Conservation (phyloP, 2,329 filamentous ascomycete species). For the Pseudocercospora fuligena region DNA sequence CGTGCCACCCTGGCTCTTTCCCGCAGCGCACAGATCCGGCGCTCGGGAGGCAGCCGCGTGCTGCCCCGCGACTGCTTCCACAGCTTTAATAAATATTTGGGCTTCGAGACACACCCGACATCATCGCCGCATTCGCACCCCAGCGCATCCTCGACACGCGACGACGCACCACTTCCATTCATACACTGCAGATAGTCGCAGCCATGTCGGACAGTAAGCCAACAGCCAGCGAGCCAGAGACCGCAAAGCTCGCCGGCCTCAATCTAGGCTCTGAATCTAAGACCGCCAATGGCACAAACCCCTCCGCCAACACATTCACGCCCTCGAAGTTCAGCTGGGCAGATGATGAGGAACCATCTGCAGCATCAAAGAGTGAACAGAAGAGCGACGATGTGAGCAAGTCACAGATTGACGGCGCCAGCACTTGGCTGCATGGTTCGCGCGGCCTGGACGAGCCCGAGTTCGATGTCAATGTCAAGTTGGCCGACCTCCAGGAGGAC, state of each 20-base stretch:
- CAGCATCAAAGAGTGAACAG: conserved; percentile 19
- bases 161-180: neutral
- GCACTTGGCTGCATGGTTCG: conserved; percentile 45
- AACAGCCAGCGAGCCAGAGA: conserved; percentile 28
- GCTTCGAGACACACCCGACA: conserved; percentile 4
- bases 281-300: conserved; percentile 28
- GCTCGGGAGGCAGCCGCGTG: neutral
- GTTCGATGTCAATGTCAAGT: conserved; percentile 89
- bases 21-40: neutral
- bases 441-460: conserved; percentile 68
- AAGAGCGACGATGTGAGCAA: conserved; percentile 25
- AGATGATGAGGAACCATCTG: conserved; percentile 38
- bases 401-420: conserved; percentile 52
- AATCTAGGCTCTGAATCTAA: conserved; percentile 27
- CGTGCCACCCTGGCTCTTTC: conserved; percentile 3
- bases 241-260: conserved; percentile 32
- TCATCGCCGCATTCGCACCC: neutral
- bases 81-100: neutral
- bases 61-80: neutral
- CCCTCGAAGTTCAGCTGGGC: conserved; percentile 41
- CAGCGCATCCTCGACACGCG: conserved; percentile 1
- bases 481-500: conserved; percentile 86
- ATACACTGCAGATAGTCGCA: neutral
- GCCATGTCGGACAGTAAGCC: conserved; percentile 31
- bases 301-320: conserved; percentile 19